Percentiles rank a stretch among this genome's conserved stretches.
These are phyloP conservation scores for Alternaria consortialis DNA, from an alignment of 2,329 filamentous ascomycete genomes.

Conservation along the genomic window DNA sequence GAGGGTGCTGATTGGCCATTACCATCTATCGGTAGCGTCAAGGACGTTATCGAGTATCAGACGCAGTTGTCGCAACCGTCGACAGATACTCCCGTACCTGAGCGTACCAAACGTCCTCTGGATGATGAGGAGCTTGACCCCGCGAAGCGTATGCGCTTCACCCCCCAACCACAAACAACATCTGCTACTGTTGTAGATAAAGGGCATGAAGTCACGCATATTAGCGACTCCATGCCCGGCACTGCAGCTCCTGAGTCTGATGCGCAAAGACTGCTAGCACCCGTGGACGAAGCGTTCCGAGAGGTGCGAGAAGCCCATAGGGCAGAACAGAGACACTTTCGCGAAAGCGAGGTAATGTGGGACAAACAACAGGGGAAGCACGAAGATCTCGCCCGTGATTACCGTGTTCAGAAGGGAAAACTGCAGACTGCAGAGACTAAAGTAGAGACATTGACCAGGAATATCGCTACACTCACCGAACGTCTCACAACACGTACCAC, in stretches of 20 bases:
- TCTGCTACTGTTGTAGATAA: constrained; percentile 15
- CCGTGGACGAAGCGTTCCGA: constrained; percentile 10
- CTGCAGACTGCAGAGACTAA: constrained; percentile 25
- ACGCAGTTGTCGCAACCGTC: constrained; percentile 36
- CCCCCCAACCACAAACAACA: constrained; percentile 35
- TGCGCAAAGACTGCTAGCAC: constrained; percentile 20
- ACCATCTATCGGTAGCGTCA: constrained; percentile 43
- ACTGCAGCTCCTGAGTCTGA: constrained; percentile 25
- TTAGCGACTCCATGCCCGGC: constrained; percentile 55
- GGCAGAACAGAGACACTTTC: constrained; percentile 22
- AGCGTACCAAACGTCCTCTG: constrained; percentile 41
- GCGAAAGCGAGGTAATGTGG: constrained; percentile 29
- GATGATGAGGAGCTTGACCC: constrained; percentile 37
- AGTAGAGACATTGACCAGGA: constrained; percentile 25
- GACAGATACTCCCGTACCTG: constrained; percentile 26
- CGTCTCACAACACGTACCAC: constrained; percentile 25
- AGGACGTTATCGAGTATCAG: constrained; percentile 40
- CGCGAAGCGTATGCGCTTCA: constrained; percentile 48
- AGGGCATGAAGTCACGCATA: constrained; percentile 47
- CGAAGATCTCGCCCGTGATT: constrained; percentile 33
- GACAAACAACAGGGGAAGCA: constrained; percentile 38
- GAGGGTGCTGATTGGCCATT: constrained; percentile 38
- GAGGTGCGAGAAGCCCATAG: constrained; percentile 20
- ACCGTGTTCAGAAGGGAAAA: constrained; percentile 30
- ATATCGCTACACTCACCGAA: constrained; percentile 26